phyloP scores from a whole-genome alignment of 495 filamentous ascomycete species.

The Talaromyces liani region DNA sequence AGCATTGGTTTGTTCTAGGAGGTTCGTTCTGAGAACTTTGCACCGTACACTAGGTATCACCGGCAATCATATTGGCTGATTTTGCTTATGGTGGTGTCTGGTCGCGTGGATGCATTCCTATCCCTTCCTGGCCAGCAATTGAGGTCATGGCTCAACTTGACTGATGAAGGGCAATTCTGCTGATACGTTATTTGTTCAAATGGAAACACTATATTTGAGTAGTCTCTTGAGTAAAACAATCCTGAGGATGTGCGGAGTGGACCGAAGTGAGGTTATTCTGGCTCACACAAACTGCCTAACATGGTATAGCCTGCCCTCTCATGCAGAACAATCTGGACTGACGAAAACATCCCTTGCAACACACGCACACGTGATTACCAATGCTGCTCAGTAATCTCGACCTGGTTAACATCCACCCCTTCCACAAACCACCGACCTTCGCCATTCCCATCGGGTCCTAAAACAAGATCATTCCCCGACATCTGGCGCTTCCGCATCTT shows the following conservation, averaged over 20 bases:
- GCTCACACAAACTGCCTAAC: neutral
- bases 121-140: neutral
- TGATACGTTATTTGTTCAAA: neutral
- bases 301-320: neutral
- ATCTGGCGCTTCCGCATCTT: slow-evolving; percentile 84
- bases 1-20: neutral
- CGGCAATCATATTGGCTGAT: neutral
- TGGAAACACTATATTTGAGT: neutral
- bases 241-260: neutral
- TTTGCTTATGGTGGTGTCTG: neutral
- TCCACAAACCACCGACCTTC: slow-evolving; percentile 55
- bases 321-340: neutral
- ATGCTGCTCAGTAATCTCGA: slow-evolving; percentile 64
- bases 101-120: slow-evolving; percentile 3
- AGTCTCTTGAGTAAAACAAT: neutral
- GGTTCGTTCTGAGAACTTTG: neutral
- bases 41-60: neutral
- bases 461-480: slow-evolving; percentile 82
- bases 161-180: neutral
- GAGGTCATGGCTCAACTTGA: neutral
- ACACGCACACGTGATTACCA: slow-evolving; percentile 43
- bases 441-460: slow-evolving; percentile 41
- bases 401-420: slow-evolving; percentile 64
- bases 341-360: neutral
- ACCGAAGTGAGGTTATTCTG: neutral